phyloP scores from a whole-genome alignment of 805 yeast genomes.

The Candida tallmaniae region DNA sequence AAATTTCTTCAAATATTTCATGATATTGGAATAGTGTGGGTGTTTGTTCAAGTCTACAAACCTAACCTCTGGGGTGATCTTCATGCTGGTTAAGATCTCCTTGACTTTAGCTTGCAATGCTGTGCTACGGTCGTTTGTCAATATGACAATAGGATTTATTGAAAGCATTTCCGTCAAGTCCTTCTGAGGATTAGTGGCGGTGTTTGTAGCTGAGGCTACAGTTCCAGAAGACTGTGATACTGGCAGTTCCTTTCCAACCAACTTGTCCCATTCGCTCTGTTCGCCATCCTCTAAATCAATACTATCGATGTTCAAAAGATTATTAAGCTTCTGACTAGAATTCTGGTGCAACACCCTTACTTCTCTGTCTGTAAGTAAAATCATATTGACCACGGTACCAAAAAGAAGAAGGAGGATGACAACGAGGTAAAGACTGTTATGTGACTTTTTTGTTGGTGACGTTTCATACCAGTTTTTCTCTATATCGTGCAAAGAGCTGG shows the following conservation, averaged over 20 bases:
- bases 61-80: slow-evolving; percentile 31
- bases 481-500: slow-evolving; percentile 7
- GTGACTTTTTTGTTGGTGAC: too few species aligned
- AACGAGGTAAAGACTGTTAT: too few species aligned
- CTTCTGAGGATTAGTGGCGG: slow-evolving; percentile 9
- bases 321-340: slow-evolving; percentile 1
- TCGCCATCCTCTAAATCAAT: slow-evolving; percentile 8
- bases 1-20: slow-evolving; percentile 20
- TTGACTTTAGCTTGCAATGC: slow-evolving; percentile 15
- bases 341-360: not conserved
- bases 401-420: too few species aligned
- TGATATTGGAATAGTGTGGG: slow-evolving; percentile 23
- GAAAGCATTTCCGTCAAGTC: slow-evolving; percentile 32
- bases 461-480: too few species aligned
- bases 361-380: too few species aligned
- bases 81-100: slow-evolving; percentile 17
- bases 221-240: too few species aligned
- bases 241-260: slow-evolving; percentile 5
- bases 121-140: slow-evolving; percentile 18
- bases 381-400: too few species aligned
- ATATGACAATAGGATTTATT: slow-evolving; percentile 24
- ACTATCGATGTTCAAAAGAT: slow-evolving; percentile 8
- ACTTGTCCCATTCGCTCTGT: slow-evolving; percentile 11
- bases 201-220: not conserved
- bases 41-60: slow-evolving; percentile 27